phyloP scores from a whole-genome alignment of 805 yeast genomes.

The Ascoidea rubescens region DNA sequence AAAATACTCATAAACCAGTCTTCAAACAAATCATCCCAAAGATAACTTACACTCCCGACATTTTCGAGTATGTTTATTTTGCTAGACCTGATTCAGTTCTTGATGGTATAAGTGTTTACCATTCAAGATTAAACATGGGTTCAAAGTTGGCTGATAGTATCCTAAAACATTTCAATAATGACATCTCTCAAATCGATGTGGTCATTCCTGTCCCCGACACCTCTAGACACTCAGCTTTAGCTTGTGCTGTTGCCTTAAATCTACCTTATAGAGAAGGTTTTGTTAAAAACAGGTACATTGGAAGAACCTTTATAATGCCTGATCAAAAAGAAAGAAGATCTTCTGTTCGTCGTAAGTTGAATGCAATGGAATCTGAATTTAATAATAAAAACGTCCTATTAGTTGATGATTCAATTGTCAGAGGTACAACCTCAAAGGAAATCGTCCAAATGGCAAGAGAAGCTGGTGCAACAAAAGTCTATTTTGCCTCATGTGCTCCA shows the following conservation, averaged over 20 bases:
- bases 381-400: conserved; percentile 70
- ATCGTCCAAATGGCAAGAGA: conserved; percentile 97
- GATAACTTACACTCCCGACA: conserved; percentile 78
- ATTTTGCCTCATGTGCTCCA: conserved; percentile 94
- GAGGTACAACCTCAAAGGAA: conserved; percentile 96
- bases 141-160: conserved; percentile 71
- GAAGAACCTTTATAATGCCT: conserved; percentile 98
- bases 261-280: conserved; percentile 93
- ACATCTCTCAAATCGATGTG: conserved; percentile 62
- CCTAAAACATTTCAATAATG: conserved; percentile 25
- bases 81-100: conserved; percentile 94
- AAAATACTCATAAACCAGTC: conserved; percentile 59
- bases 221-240: conserved; percentile 88
- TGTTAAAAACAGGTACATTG: conserved; percentile 92
- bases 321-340: conserved; percentile 90
- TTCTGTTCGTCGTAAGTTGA: conserved; percentile 84
- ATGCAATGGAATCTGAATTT: conserved; percentile 93
- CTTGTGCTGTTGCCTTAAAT: conserved; percentile 71
- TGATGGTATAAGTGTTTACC: conserved; percentile 94
- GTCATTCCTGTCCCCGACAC: conserved; percentile 98
- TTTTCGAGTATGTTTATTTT: conserved; percentile 94
- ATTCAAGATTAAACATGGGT: conserved; percentile 91
- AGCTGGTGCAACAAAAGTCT: conserved; percentile 94
- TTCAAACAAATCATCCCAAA: conserved; percentile 76
- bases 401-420: conserved; percentile 93